Conservation (phyloP, 73 alveolate species). For the Paramecium caudatum region DNA sequence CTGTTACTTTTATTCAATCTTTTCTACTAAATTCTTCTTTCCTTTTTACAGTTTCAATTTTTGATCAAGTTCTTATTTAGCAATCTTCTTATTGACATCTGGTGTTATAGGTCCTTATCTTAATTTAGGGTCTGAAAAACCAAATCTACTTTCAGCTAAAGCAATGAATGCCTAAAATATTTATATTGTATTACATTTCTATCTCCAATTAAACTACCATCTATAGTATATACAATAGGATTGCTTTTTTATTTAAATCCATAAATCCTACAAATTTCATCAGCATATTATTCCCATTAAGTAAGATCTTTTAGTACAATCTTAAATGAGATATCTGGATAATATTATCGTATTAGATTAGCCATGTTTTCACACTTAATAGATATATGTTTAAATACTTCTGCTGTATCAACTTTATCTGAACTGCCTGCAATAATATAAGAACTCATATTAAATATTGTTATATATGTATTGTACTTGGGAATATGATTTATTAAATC, state of each 20-base stretch:
- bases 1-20: conserved; percentile 22
- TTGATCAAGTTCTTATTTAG: conserved; percentile 47
- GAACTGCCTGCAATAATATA: conserved; percentile 68
- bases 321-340: conserved; percentile 69
- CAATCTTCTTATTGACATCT: conserved; percentile 65
- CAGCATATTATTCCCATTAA: conserved; percentile 71
- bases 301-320: conserved; percentile 64
- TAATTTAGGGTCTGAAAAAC: conserved; percentile 54
- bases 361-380: conserved; percentile 69
- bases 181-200: conserved; percentile 8
- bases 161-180: conserved; percentile 43
- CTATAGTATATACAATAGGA: conserved; percentile 62
- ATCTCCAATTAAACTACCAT: conserved; percentile 60
- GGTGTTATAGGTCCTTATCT: conserved; percentile 68
- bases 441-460: conserved; percentile 51
- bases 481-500: conserved; percentile 68
- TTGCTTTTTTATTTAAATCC: conserved; percentile 66
- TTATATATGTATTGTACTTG: conserved; percentile 27
- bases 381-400: not conserved
- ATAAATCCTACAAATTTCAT: conserved; percentile 64
- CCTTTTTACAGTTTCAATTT: conserved; percentile 33
- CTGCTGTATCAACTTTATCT: conserved; percentile 66
- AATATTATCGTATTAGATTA: conserved; percentile 39
- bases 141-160: conserved; percentile 62
- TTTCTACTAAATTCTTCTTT: not conserved